Conservation (phyloP, 2,329 filamentous ascomycete genomes). For the Aureobasidium sp. region DNA sequence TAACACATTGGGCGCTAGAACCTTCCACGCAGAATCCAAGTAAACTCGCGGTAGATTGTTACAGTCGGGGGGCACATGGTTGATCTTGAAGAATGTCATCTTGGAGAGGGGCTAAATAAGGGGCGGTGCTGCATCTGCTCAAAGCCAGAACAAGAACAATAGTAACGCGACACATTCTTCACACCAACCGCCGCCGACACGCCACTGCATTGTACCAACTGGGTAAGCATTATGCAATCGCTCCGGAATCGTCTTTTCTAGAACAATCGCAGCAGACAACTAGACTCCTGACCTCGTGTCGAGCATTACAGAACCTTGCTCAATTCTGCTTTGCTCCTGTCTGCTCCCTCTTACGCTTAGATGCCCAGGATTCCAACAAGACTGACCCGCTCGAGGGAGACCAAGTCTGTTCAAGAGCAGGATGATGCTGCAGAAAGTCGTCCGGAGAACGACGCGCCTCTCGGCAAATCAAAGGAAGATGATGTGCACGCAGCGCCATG, state of each 20-base stretch:
- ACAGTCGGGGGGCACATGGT: slow-evolving; percentile 25
- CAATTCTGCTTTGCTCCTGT: not conserved
- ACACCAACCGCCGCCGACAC: not conserved
- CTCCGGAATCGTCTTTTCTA: slow-evolving; percentile 7
- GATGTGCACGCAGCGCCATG: slow-evolving; percentile 31
- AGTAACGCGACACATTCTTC: slow-evolving; percentile 16
- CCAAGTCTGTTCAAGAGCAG: not conserved
- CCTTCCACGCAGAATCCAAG: slow-evolving; percentile 23
- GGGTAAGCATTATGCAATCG: not conserved
- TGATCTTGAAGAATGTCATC: not conserved
- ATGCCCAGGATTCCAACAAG: not conserved
- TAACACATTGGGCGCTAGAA: slow-evolving; percentile 18
- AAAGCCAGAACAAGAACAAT: slow-evolving; percentile 18
- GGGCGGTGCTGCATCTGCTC: slow-evolving; percentile 11
- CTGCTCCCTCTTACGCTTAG: not conserved
- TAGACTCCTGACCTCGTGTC: not conserved
- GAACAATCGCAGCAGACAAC: slow-evolving; percentile 1
- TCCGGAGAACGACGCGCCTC: not conserved
- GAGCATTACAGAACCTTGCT: not conserved
- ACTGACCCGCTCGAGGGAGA: not conserved
- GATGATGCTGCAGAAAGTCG: not conserved
- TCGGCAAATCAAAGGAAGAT: slow-evolving; percentile 1
- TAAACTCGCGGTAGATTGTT: slow-evolving; percentile 23
- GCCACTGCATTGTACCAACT: slow-evolving; percentile 4
- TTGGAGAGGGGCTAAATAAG: slow-evolving; percentile 18